Base-by-base conservation (phyloP, 1,139 yeast species). In the Hanseniaspora gamundiae region DNA sequence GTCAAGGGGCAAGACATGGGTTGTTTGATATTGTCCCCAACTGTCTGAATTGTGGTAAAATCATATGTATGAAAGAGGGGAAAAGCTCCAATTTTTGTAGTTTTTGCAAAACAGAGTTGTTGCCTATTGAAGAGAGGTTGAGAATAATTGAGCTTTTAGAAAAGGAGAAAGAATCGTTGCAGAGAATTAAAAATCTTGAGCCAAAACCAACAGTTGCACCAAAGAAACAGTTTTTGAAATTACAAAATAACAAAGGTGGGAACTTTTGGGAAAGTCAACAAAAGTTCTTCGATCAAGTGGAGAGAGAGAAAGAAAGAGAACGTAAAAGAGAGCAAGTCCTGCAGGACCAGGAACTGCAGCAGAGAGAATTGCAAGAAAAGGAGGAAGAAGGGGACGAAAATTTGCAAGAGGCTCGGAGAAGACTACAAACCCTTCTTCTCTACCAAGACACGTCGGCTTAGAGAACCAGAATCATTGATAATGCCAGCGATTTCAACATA, bases 11-110 rank as follows among this genome's bases (percentile, higher is more conserved):
- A 2, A 68, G 83, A 47, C 98, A 93, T 57, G 94, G 96, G 2
- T 65, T 93, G 38, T 83, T 86, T 52, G 93, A 84, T 47, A 72
- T 84, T 47, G 91, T 94, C 1, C 98, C 98, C 0, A 93, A 93
- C 59, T 93, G 99, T 56, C 64, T 91, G 39, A 79, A 81, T 47
- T 93, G 99, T 62, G 99, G 99, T 10, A 86, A 87, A 58, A 85
- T 93, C 35, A 83, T 91, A 2, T 93, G 99, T 65, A 71, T 73
- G 3, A 79, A 79, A 53, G 97, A 93, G 58, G 97, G 97, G 0
- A 60, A 78, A n/a, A 55, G 59, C 47, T 68, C 73, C 36, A 86
- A 87, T 45, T 93, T 93, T 4, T 93, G 99, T 58, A 74, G 93
- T 2, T 83, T 67, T 50, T 91, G 98, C 65, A 86, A 87, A 0